Conservation (phyloP, 2,329 filamentous ascomycete genomes). For the Phyllachora maydis region DNA sequence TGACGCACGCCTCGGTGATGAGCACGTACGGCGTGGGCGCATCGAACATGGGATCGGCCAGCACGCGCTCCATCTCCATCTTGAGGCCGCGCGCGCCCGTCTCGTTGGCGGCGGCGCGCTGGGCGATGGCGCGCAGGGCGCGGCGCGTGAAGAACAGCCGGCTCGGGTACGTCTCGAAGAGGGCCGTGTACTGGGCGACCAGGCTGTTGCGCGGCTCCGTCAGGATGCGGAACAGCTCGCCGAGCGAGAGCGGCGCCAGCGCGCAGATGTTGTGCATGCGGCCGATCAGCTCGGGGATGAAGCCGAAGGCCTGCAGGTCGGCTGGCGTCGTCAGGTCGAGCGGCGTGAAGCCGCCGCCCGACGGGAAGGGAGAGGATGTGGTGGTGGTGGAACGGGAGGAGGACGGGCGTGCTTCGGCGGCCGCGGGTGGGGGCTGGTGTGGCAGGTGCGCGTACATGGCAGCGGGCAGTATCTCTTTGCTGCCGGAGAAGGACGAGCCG, state of each 20-base stretch:
- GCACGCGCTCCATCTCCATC: conserved; percentile 60
- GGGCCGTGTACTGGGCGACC: conserved; percentile 68
- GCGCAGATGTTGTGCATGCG: conserved; percentile 81
- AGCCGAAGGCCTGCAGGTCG: conserved; percentile 68
- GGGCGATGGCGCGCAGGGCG: conserved; percentile 64
- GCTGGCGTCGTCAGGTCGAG: conserved; percentile 55
- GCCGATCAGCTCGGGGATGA: conserved; percentile 93
- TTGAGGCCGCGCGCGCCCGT: conserved; percentile 67
- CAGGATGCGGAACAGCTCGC: conserved; percentile 63
- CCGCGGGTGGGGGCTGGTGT: conserved; percentile 21
- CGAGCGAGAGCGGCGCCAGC: conserved; percentile 49
- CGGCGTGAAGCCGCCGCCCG: conserved; percentile 26
- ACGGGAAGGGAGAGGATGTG: too few relatives aligned
- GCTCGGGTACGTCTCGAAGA: conserved; percentile 65
- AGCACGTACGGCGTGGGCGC: conserved; percentile 58
- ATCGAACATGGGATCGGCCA: conserved; percentile 67
- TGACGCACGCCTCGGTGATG: conserved; percentile 49
- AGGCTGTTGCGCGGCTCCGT: conserved; percentile 84
- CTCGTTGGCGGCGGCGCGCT: conserved; percentile 32
- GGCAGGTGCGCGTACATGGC: conserved; percentile 35
- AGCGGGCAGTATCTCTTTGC: conserved; percentile 41
- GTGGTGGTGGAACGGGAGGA: too few relatives aligned
- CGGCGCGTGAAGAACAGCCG: conserved; percentile 67
- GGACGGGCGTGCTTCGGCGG: conserved; percentile 10
- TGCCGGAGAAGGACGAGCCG: conserved; percentile 23